These are phyloP conservation scores for Saksenaea vasiformis DNA, from an alignment of 371 early-diverging fungal species.

Conservation along the genomic window DNA sequence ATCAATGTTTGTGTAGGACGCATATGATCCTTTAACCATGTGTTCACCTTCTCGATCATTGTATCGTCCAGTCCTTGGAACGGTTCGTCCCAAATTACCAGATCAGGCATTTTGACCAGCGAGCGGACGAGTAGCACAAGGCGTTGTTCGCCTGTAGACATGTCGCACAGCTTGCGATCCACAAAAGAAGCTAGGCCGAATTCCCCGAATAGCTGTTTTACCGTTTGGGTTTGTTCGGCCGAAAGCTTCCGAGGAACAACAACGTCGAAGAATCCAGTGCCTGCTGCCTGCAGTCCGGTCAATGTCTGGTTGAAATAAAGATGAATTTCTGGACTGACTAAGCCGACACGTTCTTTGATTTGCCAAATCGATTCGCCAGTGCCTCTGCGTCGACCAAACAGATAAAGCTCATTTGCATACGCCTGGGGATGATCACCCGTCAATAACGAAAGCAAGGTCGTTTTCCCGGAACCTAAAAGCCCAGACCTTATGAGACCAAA, in stretches of 20 bases:
- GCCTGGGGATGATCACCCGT: conserved; percentile 70
- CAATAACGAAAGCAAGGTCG: conserved; percentile 60
- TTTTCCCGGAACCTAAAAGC: conserved; percentile 57
- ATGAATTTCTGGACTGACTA: conserved; percentile 63
- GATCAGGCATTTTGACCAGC: conserved; percentile 49
- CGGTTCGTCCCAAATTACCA: conserved; percentile 66
- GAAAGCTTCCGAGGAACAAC: conserved; percentile 36
- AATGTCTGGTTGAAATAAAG: conserved; percentile 51
- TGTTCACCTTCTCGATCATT: conserved; percentile 45
- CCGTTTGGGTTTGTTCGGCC: conserved; percentile 20
- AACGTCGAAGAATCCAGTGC: conserved; percentile 50
- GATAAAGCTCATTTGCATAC: conserved; percentile 54
- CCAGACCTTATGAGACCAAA: background rate
- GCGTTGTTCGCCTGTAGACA: conserved; percentile 62
- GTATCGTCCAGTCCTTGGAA: conserved; percentile 60
- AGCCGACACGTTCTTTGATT: conserved; percentile 51
- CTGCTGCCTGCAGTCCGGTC: conserved; percentile 44
- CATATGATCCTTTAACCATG: conserved; percentile 54
- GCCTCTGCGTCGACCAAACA: conserved; percentile 62
- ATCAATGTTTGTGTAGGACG: conserved; percentile 51
- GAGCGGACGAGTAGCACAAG: conserved; percentile 54
- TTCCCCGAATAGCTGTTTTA: conserved; percentile 39
- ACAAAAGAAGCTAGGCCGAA: conserved; percentile 37
- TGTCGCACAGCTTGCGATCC: conserved; percentile 31
- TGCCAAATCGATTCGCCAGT: conserved; percentile 63